Conservation (phyloP, 2,329 filamentous ascomycete species). For the Tolypocladium pustulatum region DNA sequence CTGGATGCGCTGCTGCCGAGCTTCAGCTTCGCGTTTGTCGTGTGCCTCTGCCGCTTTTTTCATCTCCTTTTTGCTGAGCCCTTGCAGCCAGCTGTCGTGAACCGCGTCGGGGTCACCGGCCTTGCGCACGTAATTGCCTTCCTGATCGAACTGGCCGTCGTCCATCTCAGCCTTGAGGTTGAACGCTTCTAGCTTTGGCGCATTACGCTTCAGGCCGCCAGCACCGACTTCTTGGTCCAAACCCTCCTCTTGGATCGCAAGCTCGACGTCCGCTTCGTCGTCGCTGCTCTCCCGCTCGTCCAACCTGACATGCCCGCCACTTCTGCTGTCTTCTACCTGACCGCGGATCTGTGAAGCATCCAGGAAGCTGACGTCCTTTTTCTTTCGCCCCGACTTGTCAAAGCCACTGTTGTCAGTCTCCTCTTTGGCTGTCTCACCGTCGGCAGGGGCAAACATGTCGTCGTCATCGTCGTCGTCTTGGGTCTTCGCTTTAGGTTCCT, state of each 20-base stretch:
- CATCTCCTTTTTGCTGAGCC: constrained; percentile 89
- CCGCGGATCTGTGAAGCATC: constrained; percentile 61
- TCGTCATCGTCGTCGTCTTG: constrained; percentile 49
- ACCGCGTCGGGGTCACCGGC: constrained; percentile 79
- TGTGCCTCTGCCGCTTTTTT: constrained; percentile 77
- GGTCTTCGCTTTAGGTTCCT: constrained; percentile 18
- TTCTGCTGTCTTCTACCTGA: constrained; percentile 63
- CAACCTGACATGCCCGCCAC: constrained; percentile 60
- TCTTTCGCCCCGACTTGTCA: constrained; percentile 42
- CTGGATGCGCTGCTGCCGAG: constrained; percentile 56
- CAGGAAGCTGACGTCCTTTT: constrained; percentile 50
- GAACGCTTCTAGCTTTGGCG: constrained; percentile 91
- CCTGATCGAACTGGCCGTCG: constrained; percentile 83
- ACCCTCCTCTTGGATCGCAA: constrained; percentile 61
- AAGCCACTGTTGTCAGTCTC: constrained; percentile 22
- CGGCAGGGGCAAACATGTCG: constrained; percentile 76
- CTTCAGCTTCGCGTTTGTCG: constrained; percentile 71
- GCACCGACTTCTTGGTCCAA: constrained; percentile 84
- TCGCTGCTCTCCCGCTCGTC: constrained; percentile 47
- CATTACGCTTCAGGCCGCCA: constrained; percentile 83
- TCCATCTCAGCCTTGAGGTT: constrained; percentile 87
- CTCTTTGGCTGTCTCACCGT: constrained; percentile 41
- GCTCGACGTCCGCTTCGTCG: constrained; percentile 59
- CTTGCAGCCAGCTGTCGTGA: constrained; percentile 88
- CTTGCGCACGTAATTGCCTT: constrained; percentile 85